These are phyloP conservation scores for Crepidotus variabilis DNA, from an alignment of 768 basidiomycete genomes.

Conservation along the genomic window DNA sequence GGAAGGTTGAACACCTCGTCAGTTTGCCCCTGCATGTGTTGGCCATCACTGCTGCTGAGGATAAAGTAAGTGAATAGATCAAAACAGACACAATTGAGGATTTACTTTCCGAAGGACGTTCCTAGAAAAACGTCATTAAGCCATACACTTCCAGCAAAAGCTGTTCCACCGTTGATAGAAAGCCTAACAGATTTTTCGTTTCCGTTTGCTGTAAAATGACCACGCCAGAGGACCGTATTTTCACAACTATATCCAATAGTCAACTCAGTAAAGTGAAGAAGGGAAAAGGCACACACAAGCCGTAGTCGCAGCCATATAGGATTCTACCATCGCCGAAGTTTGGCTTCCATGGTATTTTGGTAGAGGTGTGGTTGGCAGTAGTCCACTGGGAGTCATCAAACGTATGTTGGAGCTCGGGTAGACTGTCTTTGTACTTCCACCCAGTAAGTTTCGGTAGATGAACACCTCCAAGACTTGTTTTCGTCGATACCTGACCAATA, in stretches of 20 bases:
- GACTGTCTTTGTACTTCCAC: slow-evolving; percentile 76
- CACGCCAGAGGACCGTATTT: slow-evolving; percentile 77
- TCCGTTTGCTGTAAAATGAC: slow-evolving; percentile 68
- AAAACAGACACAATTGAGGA: slow-evolving; percentile 1
- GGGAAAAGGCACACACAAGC: slow-evolving; percentile 51
- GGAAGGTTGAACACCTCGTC: slow-evolving; percentile 68
- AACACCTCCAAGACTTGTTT: slow-evolving; percentile 20
- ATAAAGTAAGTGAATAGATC: slow-evolving; percentile 51
- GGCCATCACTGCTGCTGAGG: slow-evolving; percentile 34
- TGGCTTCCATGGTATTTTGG: slow-evolving; percentile 68
- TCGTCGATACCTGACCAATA: slow-evolving; percentile 40
- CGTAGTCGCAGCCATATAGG: slow-evolving; percentile 87
- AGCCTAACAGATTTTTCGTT: slow-evolving; percentile 63
- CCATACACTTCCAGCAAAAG: slow-evolving; percentile 83
- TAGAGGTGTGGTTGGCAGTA: slow-evolving; percentile 64
- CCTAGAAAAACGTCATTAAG: slow-evolving; percentile 68
- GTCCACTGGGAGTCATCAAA: slow-evolving; percentile 69
- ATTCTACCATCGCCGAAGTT: slow-evolving; percentile 72
- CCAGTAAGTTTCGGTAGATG: slow-evolving; percentile 48
- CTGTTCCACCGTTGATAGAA: slow-evolving; percentile 69
- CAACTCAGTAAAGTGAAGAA: not conserved
- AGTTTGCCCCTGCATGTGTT: slow-evolving; percentile 46
- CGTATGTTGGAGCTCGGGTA: slow-evolving; percentile 58
- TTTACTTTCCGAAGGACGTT: slow-evolving; percentile 74
- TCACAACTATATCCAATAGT: slow-evolving; percentile 55